phyloP scores from a whole-genome alignment of 169 alveolate genomes.

The Plasmodium coatneyi region DNA sequence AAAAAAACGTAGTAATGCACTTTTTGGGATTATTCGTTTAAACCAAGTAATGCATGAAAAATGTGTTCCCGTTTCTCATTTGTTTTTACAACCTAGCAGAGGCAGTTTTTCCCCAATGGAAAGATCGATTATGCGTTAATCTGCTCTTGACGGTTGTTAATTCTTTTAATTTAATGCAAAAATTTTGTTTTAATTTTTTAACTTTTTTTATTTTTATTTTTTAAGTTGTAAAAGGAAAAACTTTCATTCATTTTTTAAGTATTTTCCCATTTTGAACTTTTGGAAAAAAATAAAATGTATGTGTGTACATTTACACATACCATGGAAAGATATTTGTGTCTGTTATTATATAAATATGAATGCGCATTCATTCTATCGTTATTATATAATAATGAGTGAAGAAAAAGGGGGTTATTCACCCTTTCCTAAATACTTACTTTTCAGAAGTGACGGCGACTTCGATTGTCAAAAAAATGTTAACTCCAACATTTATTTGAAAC shows the following conservation, averaged over 20 bases:
- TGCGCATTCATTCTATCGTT: slow-evolving; percentile 28
- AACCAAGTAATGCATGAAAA: no score
- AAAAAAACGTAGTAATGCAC: no score
- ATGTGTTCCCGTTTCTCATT: no score
- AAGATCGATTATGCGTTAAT: no score
- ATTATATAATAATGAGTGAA: neutral
- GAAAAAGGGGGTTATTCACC: neutral
- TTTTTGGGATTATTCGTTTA: no score
- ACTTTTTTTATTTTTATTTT: neutral
- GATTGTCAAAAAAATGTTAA: neutral
- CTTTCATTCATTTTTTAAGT: slow-evolving; percentile 16
- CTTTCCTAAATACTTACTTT: neutral
- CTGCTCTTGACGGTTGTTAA: no score
- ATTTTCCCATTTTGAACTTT: neutral
- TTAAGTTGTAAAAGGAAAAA: neutral
- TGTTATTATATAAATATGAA: slow-evolving; percentile 10
- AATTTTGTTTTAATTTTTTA: no score
- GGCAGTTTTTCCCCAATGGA: no score
- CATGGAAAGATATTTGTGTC: neutral
- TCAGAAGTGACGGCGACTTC: slow-evolving; percentile 8
- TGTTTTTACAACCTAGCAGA: no score
- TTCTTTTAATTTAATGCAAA: no score
- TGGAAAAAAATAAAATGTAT: slow-evolving; percentile 37
- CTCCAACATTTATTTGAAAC: neutral
- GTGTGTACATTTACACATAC: neutral